phyloP scores from a whole-genome alignment of 768 basidiomycete species.

The Pleurotus cornucopiae region DNA sequence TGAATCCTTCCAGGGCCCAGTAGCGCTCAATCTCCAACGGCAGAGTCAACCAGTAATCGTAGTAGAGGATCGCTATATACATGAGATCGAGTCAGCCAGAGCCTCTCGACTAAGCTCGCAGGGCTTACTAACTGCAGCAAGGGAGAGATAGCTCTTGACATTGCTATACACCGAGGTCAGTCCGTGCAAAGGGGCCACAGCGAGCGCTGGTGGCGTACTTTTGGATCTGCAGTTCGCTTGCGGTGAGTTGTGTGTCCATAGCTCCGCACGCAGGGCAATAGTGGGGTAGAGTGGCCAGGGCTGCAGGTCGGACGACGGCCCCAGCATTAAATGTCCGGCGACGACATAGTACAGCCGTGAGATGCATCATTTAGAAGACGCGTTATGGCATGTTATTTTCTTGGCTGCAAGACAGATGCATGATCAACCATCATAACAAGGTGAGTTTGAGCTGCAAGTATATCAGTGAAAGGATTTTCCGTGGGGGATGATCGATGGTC shows the following conservation, averaged over 20 bases:
- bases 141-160: slow-evolving; percentile 5
- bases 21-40: slow-evolving; percentile 35
- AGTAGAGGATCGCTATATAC: slow-evolving; percentile 30
- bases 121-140: slow-evolving; percentile 2
- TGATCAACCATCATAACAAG: too few species aligned
- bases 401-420: too few species aligned
- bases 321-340: neutral
- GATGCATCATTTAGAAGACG: slow-evolving; percentile 1
- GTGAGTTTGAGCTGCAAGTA: too few species aligned
- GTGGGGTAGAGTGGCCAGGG: too few species aligned
- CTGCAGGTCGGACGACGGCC: too few species aligned
- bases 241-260: neutral
- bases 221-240: slow-evolving; percentile 1
- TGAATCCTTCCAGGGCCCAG: slow-evolving; percentile 31
- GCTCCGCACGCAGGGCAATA: neutral
- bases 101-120: neutral
- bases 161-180: neutral
- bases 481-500: too few species aligned
- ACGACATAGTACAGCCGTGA: neutral
- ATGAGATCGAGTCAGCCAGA: too few species aligned
- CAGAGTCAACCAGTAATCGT: slow-evolving; percentile 45
- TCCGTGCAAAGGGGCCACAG: neutral
- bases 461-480: too few species aligned
- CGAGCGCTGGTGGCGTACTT: neutral
- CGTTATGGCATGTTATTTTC: too few species aligned